phyloP scores from a whole-genome alignment of 2,329 filamentous ascomycete genomes.

The Exophiala oligosperma region DNA sequence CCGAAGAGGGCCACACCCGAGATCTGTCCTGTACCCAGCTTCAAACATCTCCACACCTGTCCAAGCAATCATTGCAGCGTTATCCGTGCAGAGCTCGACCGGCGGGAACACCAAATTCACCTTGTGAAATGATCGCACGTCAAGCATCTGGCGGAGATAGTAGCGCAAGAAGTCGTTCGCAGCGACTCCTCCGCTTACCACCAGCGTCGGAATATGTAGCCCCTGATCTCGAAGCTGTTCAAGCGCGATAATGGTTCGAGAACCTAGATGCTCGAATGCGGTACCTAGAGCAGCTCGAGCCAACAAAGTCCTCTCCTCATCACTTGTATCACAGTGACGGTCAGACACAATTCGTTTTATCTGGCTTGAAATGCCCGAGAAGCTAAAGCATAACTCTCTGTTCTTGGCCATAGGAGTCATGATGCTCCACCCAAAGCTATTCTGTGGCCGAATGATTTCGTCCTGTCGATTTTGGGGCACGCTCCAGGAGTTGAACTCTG shows the following conservation, averaged over 20 bases:
- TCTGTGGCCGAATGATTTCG: constrained; percentile 48
- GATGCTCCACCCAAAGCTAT: constrained; percentile 66
- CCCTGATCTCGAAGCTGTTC: constrained; percentile 36
- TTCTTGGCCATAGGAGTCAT: constrained; percentile 65
- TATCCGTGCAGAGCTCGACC: constrained; percentile 79
- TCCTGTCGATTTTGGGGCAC: constrained; percentile 58
- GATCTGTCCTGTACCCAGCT: constrained; percentile 66
- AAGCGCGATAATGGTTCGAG: constrained; percentile 71
- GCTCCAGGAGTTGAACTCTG: constrained; percentile 51
- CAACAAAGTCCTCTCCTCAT: constrained; percentile 66
- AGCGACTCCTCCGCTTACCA: constrained; percentile 88
- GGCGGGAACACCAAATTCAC: constrained; percentile 74
- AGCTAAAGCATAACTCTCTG: constrained; percentile 67
- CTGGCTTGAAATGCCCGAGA: constrained; percentile 68
- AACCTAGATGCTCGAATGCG: constrained; percentile 83
- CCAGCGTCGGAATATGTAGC: constrained; percentile 59
- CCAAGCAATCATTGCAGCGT: constrained; percentile 98
- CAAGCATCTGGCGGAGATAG: constrained; percentile 62
- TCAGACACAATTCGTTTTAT: constrained; percentile 52
- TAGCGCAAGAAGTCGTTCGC: constrained; percentile 76
- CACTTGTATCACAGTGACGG: constrained; percentile 24
- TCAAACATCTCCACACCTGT: constrained; percentile 88
- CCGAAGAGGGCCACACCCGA: constrained; percentile 60
- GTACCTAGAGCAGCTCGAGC: constrained; percentile 74
- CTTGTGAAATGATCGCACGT: constrained; percentile 63